Percentiles rank a stretch among this genome's conserved stretches.
These are phyloP conservation scores for Leishmania tarentolae DNA, from an alignment of 208 protist species.

Conservation along the genomic window DNA sequence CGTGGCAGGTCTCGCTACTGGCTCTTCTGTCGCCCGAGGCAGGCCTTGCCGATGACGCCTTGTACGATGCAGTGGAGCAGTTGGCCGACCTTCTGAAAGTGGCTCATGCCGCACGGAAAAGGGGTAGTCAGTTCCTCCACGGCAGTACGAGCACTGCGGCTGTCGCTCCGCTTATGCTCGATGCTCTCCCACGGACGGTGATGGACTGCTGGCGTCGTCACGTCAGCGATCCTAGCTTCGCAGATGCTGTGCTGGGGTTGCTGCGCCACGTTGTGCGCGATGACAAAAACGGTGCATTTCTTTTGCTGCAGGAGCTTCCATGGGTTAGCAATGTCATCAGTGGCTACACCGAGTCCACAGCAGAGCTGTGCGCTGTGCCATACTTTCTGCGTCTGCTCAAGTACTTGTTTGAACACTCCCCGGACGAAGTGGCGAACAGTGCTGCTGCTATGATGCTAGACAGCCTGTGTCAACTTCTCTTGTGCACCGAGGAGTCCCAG, in stretches of 20 bases:
- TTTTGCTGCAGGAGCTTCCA: conserved; percentile 31
- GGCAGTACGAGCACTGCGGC: background rate
- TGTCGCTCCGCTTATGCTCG: background rate
- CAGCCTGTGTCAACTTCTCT: conserved; percentile 48
- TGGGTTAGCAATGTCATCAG: conserved; percentile 30
- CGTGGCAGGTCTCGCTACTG: conserved; percentile 21
- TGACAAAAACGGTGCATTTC: conserved; percentile 3
- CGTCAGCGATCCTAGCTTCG: conserved; percentile 67
- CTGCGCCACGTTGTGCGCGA: conserved; percentile 35
- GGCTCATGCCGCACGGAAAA: background rate
- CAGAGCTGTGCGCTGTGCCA: conserved; percentile 32
- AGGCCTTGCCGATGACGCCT: conserved; percentile 15
- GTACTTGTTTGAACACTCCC: conserved; percentile 22
- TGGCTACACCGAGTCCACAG: conserved; percentile 31
- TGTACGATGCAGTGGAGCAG: conserved; percentile 29
- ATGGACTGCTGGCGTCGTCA: conserved; percentile 64
- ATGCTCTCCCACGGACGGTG: conserved; percentile 25
- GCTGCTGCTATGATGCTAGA: conserved; percentile 35
- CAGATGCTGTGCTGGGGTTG: conserved; percentile 43
- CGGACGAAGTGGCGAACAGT: conserved; percentile 24
- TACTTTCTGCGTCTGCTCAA: conserved; percentile 29
- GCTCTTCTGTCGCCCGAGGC: conserved; percentile 21
- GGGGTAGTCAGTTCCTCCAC: background rate
- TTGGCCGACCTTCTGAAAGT: conserved; percentile 21
- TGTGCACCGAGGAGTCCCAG: conserved; percentile 57